Evolutionary conservation across 2,329 filamentous ascomycete genomes (phyloP), one percentile per base, ranked within the genome.

Genomic region (Alternaria novae-zelandiae): DNA sequence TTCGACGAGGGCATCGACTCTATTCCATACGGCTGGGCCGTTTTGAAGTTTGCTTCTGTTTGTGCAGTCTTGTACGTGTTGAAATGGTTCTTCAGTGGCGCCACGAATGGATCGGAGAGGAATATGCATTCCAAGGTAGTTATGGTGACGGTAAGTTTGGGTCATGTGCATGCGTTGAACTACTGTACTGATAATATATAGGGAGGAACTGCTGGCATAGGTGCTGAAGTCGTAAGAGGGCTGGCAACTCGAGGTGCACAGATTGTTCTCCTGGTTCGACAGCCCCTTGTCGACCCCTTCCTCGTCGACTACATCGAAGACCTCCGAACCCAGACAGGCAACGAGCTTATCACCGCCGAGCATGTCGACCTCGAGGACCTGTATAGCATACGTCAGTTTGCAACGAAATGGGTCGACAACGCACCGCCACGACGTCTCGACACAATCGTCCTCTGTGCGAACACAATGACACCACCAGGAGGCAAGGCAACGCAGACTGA

Each of bases 381-480:
- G n/a, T 89, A 97, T 79, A 96, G 92, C 79, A 90, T 99, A 72
- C 91, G 96, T 43, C 86, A 90, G 66, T 99, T 99, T 78, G 96
- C 96, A 12, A 99, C 96, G 0, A 95, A 93, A 83, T 99, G 96
- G 95, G 93, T 99, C 69, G 95, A 99, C 80, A 98, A 97, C 79
- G 88, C 92, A 21, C 95, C 96, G 3, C 93, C 94, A 9, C 87
- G 96, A 60, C 86, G 96, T 51, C 83, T 99, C 7, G 96, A 99
- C 79, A 94, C 95, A 89, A 84, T 99, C 50, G 87, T 99, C 20
- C 86, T 99, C 17, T 97, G 94, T 79, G 96, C 91, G 10, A 91
- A 91, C 47, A 91, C 90, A 0, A 83, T 94, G 69, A 92, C 91
- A 5, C 90, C 93, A 3, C 87, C 86, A 11, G 91, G 89, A 2